Evolutionary conservation across 1,284 basidiomycete genomes (phyloP), one percentile per base, ranked within the genome.

Genomic region (Hymenochaete sp.): DNA sequence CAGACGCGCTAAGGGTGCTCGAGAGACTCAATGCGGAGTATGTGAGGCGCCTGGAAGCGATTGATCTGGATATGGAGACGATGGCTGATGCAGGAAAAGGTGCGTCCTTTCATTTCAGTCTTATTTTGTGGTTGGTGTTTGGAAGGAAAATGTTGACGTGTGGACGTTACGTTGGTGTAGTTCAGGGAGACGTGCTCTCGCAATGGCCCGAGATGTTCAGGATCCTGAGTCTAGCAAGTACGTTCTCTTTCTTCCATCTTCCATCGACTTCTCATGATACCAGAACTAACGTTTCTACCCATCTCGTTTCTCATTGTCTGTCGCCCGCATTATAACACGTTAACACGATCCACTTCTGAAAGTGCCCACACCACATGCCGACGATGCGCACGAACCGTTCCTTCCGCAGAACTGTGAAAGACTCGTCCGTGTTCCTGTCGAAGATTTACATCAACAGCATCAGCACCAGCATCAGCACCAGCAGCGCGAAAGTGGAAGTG

Each of bases 161-260:
- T 53, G 33, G 38, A 27, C 29, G 28, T 16, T 38, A 36, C 42
- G 29, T 43, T 50, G 47, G 31, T 44, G n/a, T 40, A 24, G 82
- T 81, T 25, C 79, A 82, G 51, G 83, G 83, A 8, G 73, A 83
- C 56, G 83, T 87, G 1, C 68, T 85, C 18, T 76, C 78, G 51
- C 82, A 87, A 52, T 87, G 84, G 83, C 79, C 82, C 10, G 76
- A 74, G 56, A 87, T 87, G 84, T 86, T 87, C 56, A 71, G 77
- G 49, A 83, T 84, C 44, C 64, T 87, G 42, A 72, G 65, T 48
- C 63, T 79, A 47, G 85, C 83, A 57, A 55, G 83, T 87, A 56
- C 14, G 61, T 48, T 26, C 25, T 19, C 14, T 42, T 14, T 4
- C n/a, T 29, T 5, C 16, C 10, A n/a, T 43, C 10, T 35, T 7